Evolutionary conservation across 805 yeast genomes (phyloP).

Genomic region (Yamadazyma endophytica): DNA sequence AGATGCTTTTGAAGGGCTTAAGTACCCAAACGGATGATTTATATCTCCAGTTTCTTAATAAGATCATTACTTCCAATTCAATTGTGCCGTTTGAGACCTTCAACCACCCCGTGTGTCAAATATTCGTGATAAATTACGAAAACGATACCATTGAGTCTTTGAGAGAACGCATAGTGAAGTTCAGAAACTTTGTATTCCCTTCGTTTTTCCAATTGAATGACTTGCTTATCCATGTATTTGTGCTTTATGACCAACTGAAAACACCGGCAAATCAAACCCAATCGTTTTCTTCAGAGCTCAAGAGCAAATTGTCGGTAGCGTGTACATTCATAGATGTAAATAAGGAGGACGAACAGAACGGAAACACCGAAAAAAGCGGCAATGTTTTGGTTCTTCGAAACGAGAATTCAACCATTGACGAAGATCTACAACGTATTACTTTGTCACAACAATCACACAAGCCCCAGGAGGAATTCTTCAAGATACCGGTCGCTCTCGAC

Average conservation of each 20-base stretch:
- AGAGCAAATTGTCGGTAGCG: conserved; percentile 20
- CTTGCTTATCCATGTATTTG: conserved; percentile 41
- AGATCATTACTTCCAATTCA: conserved; percentile 53
- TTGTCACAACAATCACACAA: conserved; percentile 15
- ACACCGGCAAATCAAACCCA: conserved; percentile 32
- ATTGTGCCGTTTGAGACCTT: conserved; percentile 79
- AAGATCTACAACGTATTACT: conserved; percentile 40
- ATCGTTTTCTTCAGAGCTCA: conserved; percentile 24
- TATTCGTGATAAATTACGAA: conserved; percentile 58
- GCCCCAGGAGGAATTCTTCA: conserved; percentile 6
- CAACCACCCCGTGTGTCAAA: conserved; percentile 78
- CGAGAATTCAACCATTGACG: conserved; percentile 45
- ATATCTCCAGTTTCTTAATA: conserved; percentile 55
- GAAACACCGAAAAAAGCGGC: conserved; percentile 4
- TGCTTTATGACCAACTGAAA: conserved; percentile 23
- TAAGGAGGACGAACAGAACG: background rate
- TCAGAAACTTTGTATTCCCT: conserved; percentile 51
- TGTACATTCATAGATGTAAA: conserved; percentile 20
- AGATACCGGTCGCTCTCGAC: conserved; percentile 37
- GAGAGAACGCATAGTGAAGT: conserved; percentile 48
- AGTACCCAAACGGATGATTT: conserved; percentile 23
- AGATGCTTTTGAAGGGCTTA: conserved; percentile 21
- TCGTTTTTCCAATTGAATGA: conserved; percentile 65
- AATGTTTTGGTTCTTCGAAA: conserved; percentile 9
- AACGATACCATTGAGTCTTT: conserved; percentile 53